These are phyloP conservation scores for Xylaria acuta DNA, from an alignment of 495 filamentous ascomycete species.

Conservation along the genomic window DNA sequence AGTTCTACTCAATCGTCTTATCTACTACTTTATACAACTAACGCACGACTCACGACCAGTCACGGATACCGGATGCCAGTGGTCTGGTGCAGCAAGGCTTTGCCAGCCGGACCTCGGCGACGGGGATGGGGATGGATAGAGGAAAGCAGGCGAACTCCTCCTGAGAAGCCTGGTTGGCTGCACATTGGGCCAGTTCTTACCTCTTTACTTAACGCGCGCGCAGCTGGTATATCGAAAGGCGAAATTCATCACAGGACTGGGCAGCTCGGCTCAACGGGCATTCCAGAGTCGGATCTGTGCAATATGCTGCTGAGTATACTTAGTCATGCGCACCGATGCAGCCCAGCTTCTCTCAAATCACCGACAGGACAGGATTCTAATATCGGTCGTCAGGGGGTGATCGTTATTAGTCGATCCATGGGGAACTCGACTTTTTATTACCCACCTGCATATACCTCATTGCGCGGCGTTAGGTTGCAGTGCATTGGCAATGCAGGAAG, in stretches of 20 bases:
- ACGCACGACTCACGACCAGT: neutral
- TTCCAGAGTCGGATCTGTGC: neutral
- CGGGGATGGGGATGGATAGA: constrained; percentile 3
- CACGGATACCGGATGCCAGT: neutral
- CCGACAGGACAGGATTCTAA: neutral
- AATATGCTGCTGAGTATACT: neutral
- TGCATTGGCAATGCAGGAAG: constrained; percentile 18
- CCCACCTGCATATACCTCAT: constrained; percentile 24
- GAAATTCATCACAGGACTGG: neutral
- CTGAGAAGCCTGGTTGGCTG: constrained; percentile 2
- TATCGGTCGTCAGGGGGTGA: neutral
- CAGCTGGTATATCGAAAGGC: constrained; percentile 10
- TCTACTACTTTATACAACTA: neutral
- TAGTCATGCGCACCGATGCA: neutral
- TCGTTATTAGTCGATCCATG: constrained; percentile 21
- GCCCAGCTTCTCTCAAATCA: neutral
- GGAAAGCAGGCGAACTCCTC: neutral
- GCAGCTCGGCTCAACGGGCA: constrained; percentile 6
- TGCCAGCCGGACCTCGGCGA: neutral
- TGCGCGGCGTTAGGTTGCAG: constrained; percentile 26
- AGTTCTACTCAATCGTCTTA: neutral
- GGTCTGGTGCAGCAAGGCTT: neutral
- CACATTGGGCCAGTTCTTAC: neutral
- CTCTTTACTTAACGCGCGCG: neutral
- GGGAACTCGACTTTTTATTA: constrained; percentile 18